phyloP scores from a whole-genome alignment of 164 flowering plant species.

The Nymphaea thermarum region DNA sequence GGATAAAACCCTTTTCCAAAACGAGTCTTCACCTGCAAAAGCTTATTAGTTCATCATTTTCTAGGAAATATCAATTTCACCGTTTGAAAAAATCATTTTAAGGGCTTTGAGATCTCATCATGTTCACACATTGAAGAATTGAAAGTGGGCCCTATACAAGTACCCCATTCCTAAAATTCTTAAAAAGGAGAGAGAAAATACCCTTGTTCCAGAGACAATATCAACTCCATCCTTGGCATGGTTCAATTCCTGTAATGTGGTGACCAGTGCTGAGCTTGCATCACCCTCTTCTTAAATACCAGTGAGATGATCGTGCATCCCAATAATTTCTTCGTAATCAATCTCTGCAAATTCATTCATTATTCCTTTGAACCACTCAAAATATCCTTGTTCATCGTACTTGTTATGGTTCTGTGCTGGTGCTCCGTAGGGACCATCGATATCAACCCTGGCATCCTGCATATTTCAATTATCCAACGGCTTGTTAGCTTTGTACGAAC shows the following conservation, averaged over 20 bases:
- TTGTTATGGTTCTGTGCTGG: slow-evolving; percentile 63
- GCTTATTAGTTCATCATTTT: not conserved
- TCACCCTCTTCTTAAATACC: slow-evolving; percentile 73
- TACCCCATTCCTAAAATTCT: too few relatives aligned
- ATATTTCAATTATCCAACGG: not conserved
- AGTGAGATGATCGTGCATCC: slow-evolving; percentile 59
- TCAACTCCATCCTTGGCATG: slow-evolving; percentile 59
- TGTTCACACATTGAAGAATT: too few relatives aligned
- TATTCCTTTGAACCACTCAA: slow-evolving; percentile 56
- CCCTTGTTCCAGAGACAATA: slow-evolving; percentile 40
- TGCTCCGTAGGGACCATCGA: slow-evolving; percentile 67
- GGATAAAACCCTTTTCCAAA: slow-evolving; percentile 40
- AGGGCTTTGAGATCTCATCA: not conserved
- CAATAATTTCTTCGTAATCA: slow-evolving; percentile 27
- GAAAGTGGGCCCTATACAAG: too few relatives aligned
- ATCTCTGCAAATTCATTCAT: slow-evolving; percentile 55
- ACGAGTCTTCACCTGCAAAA: slow-evolving; percentile 30
- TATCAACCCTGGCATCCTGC: slow-evolving; percentile 40
- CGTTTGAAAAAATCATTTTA: too few relatives aligned
- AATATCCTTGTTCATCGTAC: slow-evolving; percentile 62
- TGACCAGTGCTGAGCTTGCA: slow-evolving; percentile 53
- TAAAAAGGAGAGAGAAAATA: not conserved
- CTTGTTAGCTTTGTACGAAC: too few relatives aligned
- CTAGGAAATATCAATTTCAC: too few relatives aligned
- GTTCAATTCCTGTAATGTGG: slow-evolving; percentile 52